Percentiles rank a stretch among this genome's conserved stretches.
Conservation (phyloP, 1,139 yeast genomes). For the Yamadazyma buinensis region DNA sequence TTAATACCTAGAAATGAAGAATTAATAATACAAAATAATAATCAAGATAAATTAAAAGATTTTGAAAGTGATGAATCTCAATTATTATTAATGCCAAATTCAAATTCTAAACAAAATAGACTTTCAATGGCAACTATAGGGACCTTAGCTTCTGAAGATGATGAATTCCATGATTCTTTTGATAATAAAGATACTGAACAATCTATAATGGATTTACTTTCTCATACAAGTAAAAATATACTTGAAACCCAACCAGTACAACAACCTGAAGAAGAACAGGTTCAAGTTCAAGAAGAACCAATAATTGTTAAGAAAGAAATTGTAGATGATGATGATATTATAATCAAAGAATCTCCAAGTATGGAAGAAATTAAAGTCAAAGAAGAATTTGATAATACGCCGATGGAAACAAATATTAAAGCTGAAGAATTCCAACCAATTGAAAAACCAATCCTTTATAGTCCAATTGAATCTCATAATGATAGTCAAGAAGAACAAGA, state of each 20-base stretch:
- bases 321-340: background rate
- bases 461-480: slow-evolving; percentile 6
- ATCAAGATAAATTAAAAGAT: background rate
- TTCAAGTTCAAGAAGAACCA: background rate
- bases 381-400: slow-evolving; percentile 2
- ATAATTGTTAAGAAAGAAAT: slow-evolving; percentile 3
- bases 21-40: background rate
- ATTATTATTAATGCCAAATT: slow-evolving; percentile 10
- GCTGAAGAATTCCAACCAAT: slow-evolving; percentile 3
- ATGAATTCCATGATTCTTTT: slow-evolving; percentile 31
- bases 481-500: background rate
- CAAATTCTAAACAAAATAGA: slow-evolving; percentile 1
- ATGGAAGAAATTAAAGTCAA: slow-evolving; percentile 7
- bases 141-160: slow-evolving; percentile 17
- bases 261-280: background rate
- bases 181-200: slow-evolving; percentile 40
- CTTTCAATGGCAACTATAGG: slow-evolving; percentile 3
- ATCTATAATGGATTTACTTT: slow-evolving; percentile 38
- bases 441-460: slow-evolving; percentile 10
- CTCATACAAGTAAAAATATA: slow-evolving; percentile 5
- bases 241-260: background rate
- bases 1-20: slow-evolving; percentile 22
- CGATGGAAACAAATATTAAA: background rate
- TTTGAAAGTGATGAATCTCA: slow-evolving; percentile 14
- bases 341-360: slow-evolving; percentile 10